Evolutionary conservation across 2,329 filamentous ascomycete genomes (phyloP).

Genomic region (Erysiphe pulchra): DNA sequence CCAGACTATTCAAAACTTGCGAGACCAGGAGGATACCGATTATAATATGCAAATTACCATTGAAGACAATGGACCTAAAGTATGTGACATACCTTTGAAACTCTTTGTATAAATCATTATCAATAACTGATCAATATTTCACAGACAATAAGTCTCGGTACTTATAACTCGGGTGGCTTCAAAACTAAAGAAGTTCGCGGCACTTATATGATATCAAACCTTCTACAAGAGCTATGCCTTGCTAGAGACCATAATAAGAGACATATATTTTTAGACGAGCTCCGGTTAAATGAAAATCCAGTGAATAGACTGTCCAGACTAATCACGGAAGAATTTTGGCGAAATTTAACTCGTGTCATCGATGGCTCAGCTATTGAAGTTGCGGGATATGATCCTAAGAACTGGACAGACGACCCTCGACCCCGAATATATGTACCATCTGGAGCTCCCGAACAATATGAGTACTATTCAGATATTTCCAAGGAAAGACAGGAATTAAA

Average conservation of each 20-base stretch:
- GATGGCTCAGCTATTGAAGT: conserved; percentile 70
- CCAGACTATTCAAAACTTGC: conserved; percentile 50
- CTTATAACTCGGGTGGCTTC: conserved; percentile 61
- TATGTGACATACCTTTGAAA: conserved; percentile 12
- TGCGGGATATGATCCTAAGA: conserved; percentile 75
- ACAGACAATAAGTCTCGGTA: conserved; percentile 35
- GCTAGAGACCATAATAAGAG: conserved; percentile 78
- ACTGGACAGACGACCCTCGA: conserved; percentile 74
- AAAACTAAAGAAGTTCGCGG: conserved; percentile 79
- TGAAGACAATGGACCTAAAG: conserved; percentile 83
- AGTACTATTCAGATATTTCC: conserved; percentile 69
- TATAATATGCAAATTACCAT: conserved; percentile 93
- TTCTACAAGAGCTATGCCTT: conserved; percentile 79
- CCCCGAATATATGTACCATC: conserved; percentile 78
- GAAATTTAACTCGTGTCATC: conserved; percentile 66
- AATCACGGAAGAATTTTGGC: conserved; percentile 82
- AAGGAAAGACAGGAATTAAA: conserved; percentile 56
- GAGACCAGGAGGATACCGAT: conserved; percentile 78
- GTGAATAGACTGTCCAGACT: conserved; percentile 67
- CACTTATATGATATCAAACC: conserved; percentile 91
- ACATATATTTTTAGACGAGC: conserved; percentile 76
- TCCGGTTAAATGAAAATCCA: conserved; percentile 80
- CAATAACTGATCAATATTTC: no score
- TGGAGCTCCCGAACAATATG: conserved; percentile 64
- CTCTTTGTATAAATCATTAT: no score